Conservation (phyloP, 108 stramenopile genomes). For the Cyclotella distinguenda region DNA sequence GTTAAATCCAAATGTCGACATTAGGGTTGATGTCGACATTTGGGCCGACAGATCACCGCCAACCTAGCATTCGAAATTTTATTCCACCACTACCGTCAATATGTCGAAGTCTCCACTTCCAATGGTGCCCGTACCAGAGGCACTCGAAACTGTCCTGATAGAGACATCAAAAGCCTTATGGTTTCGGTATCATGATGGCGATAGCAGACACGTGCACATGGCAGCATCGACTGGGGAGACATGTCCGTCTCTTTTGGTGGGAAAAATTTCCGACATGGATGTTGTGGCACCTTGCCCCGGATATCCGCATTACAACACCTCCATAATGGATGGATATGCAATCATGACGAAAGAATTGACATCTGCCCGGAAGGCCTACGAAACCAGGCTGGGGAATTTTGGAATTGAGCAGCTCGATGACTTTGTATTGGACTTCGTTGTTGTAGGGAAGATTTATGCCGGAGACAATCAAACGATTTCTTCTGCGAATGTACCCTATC, state of each 20-base stretch:
- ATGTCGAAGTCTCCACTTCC: conserved; percentile 47
- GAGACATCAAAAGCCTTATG: conserved; percentile 55
- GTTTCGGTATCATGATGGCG: conserved; percentile 2
- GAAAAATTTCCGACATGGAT: conserved; percentile 50
- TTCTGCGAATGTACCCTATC: neutral
- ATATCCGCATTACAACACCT: conserved; percentile 78
- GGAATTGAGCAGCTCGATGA: conserved; percentile 9
- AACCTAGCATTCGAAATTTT: neutral
- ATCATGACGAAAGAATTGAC: conserved; percentile 40
- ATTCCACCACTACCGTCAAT: neutral
- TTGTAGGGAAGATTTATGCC: conserved; percentile 68
- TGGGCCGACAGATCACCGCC: too few species aligned
- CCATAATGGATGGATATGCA: conserved; percentile 89
- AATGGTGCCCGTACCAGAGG: conserved; percentile 79
- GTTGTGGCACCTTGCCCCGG: conserved; percentile 59
- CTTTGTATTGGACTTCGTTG: conserved; percentile 28
- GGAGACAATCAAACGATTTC: conserved; percentile 37
- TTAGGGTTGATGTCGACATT: too few species aligned
- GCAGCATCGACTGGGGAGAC: too few species aligned
- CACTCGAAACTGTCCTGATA: conserved; percentile 65
- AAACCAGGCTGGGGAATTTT: conserved; percentile 2
- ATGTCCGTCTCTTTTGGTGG: conserved; percentile 38
- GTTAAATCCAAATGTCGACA: too few species aligned
- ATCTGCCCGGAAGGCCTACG: conserved; percentile 21
- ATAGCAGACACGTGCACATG: conserved; percentile 2